A percentile compares a stretch with the other conserved stretches of the same genome.
These are phyloP conservation scores for Coemansia pectinata DNA, from an alignment of 192 early-diverging fungal species.

Conservation along the genomic window DNA sequence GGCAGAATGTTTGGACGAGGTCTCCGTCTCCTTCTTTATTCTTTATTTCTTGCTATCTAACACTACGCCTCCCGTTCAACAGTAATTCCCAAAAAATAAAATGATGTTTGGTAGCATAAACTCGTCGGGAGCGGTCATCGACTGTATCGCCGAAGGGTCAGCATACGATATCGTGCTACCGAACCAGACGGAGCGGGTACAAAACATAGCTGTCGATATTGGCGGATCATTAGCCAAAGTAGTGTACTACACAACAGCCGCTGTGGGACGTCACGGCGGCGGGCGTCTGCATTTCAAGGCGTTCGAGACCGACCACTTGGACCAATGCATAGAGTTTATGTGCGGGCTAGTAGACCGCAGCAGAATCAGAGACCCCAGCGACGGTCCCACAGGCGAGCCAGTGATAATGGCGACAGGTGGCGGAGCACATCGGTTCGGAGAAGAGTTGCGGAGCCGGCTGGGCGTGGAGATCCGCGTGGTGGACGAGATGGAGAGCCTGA, in stretches of 20 bases:
- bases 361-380: not conserved
- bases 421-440: conserved; percentile 80
- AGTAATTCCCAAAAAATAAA: not conserved
- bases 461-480: conserved; percentile 78
- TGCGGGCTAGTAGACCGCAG: conserved; percentile 58
- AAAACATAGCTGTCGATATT: conserved; percentile 90
- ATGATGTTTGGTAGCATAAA: conserved; percentile 56
- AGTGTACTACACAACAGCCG: conserved; percentile 64
- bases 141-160: conserved; percentile 20
- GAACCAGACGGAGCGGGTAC: conserved; percentile 77
- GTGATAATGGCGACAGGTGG: conserved; percentile 87
- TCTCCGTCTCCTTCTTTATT: not conserved
- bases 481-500: conserved; percentile 93
- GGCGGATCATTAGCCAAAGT: conserved; percentile 77
- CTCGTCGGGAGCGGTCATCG: conserved; percentile 45
- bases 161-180: conserved; percentile 85
- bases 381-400: conserved; percentile 8
- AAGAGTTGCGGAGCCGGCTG: conserved; percentile 62
- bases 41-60: not conserved
- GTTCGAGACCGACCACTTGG: conserved; percentile 92
- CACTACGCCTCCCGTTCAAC: not conserved
- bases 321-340: conserved; percentile 86
- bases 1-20: not conserved
- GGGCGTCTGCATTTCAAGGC: conserved; percentile 91
- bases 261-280: conserved; percentile 39